These are phyloP conservation scores for Trypanosoma avium DNA, from an alignment of 208 protist genomes.

Conservation along the genomic window DNA sequence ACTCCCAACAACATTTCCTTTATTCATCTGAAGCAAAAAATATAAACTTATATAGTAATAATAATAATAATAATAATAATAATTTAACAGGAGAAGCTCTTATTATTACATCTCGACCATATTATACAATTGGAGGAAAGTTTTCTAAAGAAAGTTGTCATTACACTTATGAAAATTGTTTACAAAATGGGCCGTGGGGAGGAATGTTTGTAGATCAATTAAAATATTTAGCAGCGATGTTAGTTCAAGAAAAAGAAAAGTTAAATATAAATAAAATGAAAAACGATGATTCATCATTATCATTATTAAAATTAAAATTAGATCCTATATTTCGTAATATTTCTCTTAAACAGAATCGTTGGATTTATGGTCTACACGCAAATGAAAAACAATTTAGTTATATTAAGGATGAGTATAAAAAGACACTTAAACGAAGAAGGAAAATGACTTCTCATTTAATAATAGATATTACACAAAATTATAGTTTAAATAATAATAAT, in stretches of 20 bases:
- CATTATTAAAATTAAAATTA: too few relatives aligned
- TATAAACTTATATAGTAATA: neutral
- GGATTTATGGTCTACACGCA: conserved; percentile 3
- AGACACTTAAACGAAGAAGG: neutral
- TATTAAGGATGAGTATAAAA: too few relatives aligned
- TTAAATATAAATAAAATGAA: neutral
- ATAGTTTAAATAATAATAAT: too few relatives aligned
- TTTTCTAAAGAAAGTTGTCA: neutral
- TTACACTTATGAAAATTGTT: neutral
- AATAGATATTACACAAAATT: too few relatives aligned
- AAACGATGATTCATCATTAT: neutral
- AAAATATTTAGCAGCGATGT: neutral
- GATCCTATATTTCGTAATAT: neutral
- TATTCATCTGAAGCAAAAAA: too few relatives aligned
- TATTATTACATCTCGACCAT: conserved; percentile 2
- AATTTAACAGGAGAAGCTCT: neutral
- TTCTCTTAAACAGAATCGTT: neutral
- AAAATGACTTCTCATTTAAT: too few relatives aligned
- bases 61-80: neutral
- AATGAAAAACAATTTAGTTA: conserved; percentile 7
- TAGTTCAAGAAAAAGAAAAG: neutral
- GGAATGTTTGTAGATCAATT: conserved; percentile 1
- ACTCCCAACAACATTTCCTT: conserved; percentile 8
- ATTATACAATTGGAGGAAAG: neutral
- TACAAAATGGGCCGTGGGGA: neutral